Conservation (phyloP, 305 asterid genomes). For the Solanum hybrid region DNA sequence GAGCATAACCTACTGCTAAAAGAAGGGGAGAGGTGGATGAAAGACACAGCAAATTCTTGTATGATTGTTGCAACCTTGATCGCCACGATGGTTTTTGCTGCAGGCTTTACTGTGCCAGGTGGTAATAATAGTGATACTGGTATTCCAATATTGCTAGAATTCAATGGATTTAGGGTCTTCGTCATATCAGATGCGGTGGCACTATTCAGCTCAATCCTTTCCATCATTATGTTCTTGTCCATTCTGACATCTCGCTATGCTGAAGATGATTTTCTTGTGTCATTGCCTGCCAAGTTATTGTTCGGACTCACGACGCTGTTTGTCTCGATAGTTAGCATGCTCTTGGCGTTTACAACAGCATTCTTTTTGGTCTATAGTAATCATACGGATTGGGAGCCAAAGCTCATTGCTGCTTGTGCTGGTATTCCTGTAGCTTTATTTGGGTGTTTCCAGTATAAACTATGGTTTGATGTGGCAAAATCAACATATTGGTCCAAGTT, state of each 20-base stretch:
- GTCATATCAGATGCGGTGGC: conserved; percentile 26
- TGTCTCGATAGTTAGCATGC: conserved; percentile 6
- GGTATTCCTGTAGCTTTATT: not conserved
- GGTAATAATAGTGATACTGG: conserved; percentile 21
- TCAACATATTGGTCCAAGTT: not conserved
- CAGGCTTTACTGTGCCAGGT: conserved; percentile 35
- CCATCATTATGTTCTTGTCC: conserved; percentile 32
- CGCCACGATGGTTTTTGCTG: conserved; percentile 36
- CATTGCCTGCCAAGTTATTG: conserved; percentile 22
- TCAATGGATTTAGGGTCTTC: conserved; percentile 12
- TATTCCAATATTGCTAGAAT: conserved; percentile 15
- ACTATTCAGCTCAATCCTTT: conserved; percentile 24
- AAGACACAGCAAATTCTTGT: conserved; percentile 31
- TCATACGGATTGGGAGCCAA: not conserved
- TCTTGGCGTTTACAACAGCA: not conserved
- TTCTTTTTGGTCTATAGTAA: not conserved
- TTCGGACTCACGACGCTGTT: conserved; percentile 19
- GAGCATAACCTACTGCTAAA: conserved; percentile 21
- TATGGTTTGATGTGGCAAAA: not conserved
- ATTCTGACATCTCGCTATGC: conserved; percentile 32
- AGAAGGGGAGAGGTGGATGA: conserved; percentile 38
- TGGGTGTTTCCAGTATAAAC: not conserved
- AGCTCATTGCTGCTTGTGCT: not conserved
- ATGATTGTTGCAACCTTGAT: conserved; percentile 31
- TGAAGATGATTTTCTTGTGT: conserved; percentile 26